These are phyloP conservation scores for Barnettozyma sp. DNA, from an alignment of 805 yeast genomes.

Conservation along the genomic window DNA sequence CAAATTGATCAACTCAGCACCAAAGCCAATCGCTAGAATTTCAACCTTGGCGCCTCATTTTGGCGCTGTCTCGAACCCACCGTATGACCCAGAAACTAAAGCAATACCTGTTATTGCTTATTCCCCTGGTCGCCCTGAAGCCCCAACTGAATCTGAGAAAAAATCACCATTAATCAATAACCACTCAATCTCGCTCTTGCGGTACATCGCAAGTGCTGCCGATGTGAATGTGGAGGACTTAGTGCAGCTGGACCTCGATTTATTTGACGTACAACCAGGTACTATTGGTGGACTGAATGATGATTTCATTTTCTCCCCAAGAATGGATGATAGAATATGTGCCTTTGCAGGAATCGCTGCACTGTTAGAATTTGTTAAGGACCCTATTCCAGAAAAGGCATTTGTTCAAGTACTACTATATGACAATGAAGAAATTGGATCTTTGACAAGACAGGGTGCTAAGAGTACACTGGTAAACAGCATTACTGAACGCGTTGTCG, in stretches of 20 bases:
- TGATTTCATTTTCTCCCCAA: conserved; percentile 75
- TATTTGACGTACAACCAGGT: conserved; percentile 79
- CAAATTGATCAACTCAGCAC: conserved; percentile 49
- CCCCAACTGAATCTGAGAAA: conserved; percentile 54
- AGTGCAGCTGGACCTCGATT: conserved; percentile 65
- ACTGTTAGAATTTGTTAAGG: conserved; percentile 40
- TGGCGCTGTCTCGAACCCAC: conserved; percentile 61
- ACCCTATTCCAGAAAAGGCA: conserved; percentile 29
- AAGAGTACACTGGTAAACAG: conserved; percentile 68
- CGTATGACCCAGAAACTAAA: conserved; percentile 70
- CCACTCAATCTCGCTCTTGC: conserved; percentile 59
- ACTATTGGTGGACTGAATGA: conserved; percentile 67
- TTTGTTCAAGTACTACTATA: conserved; percentile 59
- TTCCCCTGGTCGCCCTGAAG: conserved; percentile 30
- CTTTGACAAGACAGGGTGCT: conserved; percentile 75
- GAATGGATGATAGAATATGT: conserved; percentile 81
- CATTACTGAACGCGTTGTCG: conserved; percentile 49
- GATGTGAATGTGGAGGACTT: conserved; percentile 54
- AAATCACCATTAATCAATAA: conserved; percentile 59
- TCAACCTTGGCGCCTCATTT: conserved; percentile 87
- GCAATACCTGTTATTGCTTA: conserved; percentile 76
- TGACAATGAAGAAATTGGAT: conserved; percentile 83
- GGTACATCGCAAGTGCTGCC: conserved; percentile 61
- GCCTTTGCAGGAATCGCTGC: conserved; percentile 65
- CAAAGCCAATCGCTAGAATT: conserved; percentile 69